A percentile compares a stretch with the other conserved stretches of the same genome.
Evolutionary conservation across 108 stramenopile genomes (phyloP).

Genomic region (Cyclotella distinguenda): DNA sequence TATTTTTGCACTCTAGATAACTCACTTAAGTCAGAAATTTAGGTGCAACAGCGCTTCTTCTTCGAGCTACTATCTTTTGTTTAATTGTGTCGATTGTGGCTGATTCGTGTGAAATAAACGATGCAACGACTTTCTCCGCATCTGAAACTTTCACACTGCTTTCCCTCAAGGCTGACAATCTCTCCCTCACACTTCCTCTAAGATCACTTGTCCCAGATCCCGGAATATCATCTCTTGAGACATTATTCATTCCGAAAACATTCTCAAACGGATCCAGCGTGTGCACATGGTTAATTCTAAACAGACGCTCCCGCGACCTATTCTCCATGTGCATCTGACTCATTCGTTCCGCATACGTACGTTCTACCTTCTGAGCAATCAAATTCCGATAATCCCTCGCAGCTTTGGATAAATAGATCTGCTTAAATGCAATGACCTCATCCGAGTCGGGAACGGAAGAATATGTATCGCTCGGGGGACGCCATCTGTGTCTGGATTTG

Average conservation of each 20-base stretch:
- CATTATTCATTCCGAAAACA: slow-evolving; percentile 18
- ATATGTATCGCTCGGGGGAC: slow-evolving; percentile 1
- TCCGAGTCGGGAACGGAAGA: slow-evolving; percentile 11
- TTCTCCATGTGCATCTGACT: background rate
- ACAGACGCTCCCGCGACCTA: background rate
- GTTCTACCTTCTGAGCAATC: slow-evolving; percentile 21
- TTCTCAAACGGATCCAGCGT: slow-evolving; percentile 27
- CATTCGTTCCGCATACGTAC: background rate
- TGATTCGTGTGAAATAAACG: slow-evolving; percentile 3
- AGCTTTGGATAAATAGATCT: slow-evolving; percentile 29
- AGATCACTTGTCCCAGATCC: slow-evolving; percentile 1
- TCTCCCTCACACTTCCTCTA: slow-evolving; percentile 1
- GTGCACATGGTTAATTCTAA: background rate
- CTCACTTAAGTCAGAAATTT: slow-evolving; percentile 1
- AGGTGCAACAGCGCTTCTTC: no score
- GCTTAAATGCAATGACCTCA: slow-evolving; percentile 33
- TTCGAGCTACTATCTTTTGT: slow-evolving; percentile 14
- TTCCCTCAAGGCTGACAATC: background rate
- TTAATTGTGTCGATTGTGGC: slow-evolving; percentile 16
- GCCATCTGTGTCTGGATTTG: slow-evolving; percentile 26
- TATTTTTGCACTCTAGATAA: background rate
- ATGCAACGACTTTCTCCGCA: background rate
- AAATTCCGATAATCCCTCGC: slow-evolving; percentile 14
- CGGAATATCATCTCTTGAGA: slow-evolving; percentile 17
- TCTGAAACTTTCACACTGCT: background rate